Evolutionary conservation across 1,139 yeast genomes (phyloP).

Genomic region (Hanseniaspora uvarum): DNA sequence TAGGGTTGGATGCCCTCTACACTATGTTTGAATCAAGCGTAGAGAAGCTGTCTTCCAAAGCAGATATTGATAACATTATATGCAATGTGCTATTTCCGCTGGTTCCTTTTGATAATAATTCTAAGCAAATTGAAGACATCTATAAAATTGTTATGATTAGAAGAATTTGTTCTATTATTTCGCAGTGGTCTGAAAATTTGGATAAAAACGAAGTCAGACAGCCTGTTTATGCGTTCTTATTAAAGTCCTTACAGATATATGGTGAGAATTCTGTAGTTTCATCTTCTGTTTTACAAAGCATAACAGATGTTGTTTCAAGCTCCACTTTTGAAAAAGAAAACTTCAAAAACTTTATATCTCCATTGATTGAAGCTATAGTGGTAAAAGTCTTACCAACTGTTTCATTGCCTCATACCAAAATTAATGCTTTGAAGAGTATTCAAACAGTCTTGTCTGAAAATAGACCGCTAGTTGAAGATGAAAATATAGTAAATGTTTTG

Average conservation of each 20-base stretch:
- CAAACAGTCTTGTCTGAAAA: conserved; percentile 56
- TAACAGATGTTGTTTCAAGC: conserved; percentile 63
- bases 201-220: conserved; percentile 50
- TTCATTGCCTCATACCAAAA: conserved; percentile 60
- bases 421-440: conserved; percentile 57
- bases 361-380: conserved; percentile 40
- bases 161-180: conserved; percentile 62
- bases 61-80: conserved; percentile 58
- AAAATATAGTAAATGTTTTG: conserved; percentile 45
- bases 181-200: conserved; percentile 70
- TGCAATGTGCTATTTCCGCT: conserved; percentile 43
- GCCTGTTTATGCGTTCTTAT: conserved; percentile 50
- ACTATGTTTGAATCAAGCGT: conserved; percentile 76
- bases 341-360: conserved; percentile 55
- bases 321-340: conserved; percentile 69
- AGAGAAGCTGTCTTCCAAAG: conserved; percentile 49
- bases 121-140: conserved; percentile 23
- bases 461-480: conserved; percentile 47
- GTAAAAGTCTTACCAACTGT: conserved; percentile 41
- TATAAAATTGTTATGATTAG: conserved; percentile 54
- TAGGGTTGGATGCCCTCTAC: conserved; percentile 68
- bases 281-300: conserved; percentile 63
- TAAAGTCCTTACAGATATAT: conserved; percentile 29
- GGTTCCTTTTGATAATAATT: conserved; percentile 31
- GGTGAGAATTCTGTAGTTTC: conserved; percentile 60